Evolutionary conservation across 352 stramenopile species (phyloP).

Genomic region (Pythium scleroteichum): DNA sequence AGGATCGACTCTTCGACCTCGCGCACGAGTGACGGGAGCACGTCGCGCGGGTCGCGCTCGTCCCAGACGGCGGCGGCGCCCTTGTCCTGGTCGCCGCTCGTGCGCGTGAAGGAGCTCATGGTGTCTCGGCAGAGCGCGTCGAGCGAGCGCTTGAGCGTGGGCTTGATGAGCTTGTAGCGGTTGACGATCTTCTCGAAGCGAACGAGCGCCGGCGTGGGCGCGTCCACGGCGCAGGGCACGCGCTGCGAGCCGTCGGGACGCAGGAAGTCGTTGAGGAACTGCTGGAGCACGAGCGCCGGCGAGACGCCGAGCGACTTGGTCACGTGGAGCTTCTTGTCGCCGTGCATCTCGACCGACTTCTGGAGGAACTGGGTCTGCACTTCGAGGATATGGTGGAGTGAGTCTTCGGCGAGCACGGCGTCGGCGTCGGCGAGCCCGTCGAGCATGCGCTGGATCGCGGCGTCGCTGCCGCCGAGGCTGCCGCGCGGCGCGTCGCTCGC

Average conservation of each 20-base stretch:
- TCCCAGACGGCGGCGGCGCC: slow-evolving; percentile 39
- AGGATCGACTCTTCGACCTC: slow-evolving; percentile 62
- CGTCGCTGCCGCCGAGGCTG: slow-evolving; percentile 32
- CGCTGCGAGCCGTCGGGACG: slow-evolving; percentile 13
- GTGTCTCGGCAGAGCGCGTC: slow-evolving; percentile 65
- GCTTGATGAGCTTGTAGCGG: slow-evolving; percentile 57
- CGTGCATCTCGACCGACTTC: slow-evolving; percentile 48
- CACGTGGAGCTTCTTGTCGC: slow-evolving; percentile 38
- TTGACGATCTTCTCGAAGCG: slow-evolving; percentile 74
- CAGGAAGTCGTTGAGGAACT: slow-evolving; percentile 45
- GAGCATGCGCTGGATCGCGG: slow-evolving; percentile 45
- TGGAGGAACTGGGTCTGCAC: slow-evolving; percentile 60
- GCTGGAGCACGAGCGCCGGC: slow-evolving; percentile 25
- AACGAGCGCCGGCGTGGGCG: slow-evolving; percentile 46
- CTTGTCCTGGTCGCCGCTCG: slow-evolving; percentile 21
- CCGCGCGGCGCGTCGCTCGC: slow-evolving; percentile 17
- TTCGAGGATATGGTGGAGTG: slow-evolving; percentile 52
- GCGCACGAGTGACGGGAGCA: slow-evolving; percentile 70
- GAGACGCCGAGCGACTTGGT: slow-evolving; percentile 7
- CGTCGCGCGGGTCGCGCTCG: slow-evolving; percentile 49
- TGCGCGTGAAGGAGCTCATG: slow-evolving; percentile 52
- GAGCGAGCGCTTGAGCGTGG: slow-evolving; percentile 61
- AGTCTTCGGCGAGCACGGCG: slow-evolving; percentile 64
- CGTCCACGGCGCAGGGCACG: slow-evolving; percentile 41
- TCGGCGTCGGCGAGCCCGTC: slow-evolving; percentile 49